phyloP scores from a whole-genome alignment of 2,329 filamentous ascomycete species.

The Exophiala dermatitidis region DNA sequence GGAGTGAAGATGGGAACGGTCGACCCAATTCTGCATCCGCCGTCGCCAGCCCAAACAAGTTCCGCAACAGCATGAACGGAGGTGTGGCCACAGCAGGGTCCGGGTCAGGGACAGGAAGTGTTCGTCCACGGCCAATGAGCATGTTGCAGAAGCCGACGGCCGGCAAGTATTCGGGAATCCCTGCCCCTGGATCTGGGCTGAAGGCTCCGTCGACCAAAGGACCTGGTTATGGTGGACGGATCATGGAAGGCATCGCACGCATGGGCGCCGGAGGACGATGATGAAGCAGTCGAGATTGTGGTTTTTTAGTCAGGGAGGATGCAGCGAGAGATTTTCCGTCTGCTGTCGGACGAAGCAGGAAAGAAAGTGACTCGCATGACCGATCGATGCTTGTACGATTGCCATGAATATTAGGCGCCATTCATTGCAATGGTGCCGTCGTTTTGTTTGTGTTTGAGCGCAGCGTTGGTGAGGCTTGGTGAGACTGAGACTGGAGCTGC shows the following conservation, averaged over 20 bases:
- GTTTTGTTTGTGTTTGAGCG: too few relatives aligned
- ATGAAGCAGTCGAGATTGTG: neutral
- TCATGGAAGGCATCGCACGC: conserved; percentile 30
- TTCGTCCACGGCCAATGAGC: conserved; percentile 23
- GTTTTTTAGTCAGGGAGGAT: neutral
- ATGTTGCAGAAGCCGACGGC: conserved; percentile 25
- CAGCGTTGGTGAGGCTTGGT: too few relatives aligned
- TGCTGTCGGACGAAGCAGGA: neutral
- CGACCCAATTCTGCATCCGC: conserved; percentile 16
- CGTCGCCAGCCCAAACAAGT: conserved; percentile 22
- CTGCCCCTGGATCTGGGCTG: conserved; percentile 25
- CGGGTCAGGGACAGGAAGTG: conserved; percentile 1
- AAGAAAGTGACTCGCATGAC: conserved; percentile 16
- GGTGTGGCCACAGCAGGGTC: neutral
- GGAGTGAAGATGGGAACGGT: conserved; percentile 25
- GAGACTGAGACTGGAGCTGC: too few relatives aligned
- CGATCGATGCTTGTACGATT: conserved; percentile 1
- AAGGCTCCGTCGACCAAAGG: conserved; percentile 23
- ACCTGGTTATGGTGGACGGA: conserved; percentile 26
- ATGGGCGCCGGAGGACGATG: conserved; percentile 29
- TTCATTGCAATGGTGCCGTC: neutral
- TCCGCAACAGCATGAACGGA: conserved; percentile 20
- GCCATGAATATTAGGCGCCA: conserved; percentile 10
- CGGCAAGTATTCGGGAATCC: conserved; percentile 25
- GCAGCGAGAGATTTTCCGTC: neutral